Conservation (phyloP, 495 filamentous ascomycete species). For the Aspergillus leporis region DNA sequence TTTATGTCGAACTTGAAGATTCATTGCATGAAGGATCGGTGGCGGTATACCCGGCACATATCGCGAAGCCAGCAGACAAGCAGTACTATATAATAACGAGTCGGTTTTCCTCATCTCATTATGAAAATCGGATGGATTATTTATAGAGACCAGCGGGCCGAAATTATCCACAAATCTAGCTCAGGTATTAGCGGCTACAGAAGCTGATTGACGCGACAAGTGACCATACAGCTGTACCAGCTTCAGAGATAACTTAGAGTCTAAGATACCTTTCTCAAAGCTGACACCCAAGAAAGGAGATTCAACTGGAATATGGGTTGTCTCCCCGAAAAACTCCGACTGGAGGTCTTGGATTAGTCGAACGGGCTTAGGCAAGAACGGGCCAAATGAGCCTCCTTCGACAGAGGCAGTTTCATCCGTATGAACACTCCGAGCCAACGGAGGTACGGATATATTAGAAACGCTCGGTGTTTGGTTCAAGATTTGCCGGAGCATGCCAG, state of each 20-base stretch:
- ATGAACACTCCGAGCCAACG: constrained; percentile 21
- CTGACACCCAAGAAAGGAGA: constrained; percentile 29
- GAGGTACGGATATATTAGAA: constrained; percentile 20
- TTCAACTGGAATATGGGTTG: constrained; percentile 26
- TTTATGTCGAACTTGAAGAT: constrained; percentile 38
- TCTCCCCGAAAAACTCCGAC: constrained; percentile 36
- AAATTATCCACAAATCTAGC: constrained; percentile 41
- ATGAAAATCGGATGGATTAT: constrained; percentile 28
- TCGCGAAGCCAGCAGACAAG: constrained; percentile 41
- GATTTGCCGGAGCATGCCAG: constrained; percentile 40
- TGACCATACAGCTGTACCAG: constrained; percentile 36
- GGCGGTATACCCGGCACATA: constrained; percentile 38
- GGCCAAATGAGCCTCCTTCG: constrained; percentile 21
- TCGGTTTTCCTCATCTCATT: constrained; percentile 29
- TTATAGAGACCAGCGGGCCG: constrained; percentile 38
- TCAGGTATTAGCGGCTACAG: constrained; percentile 13
- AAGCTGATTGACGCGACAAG: constrained; percentile 2
- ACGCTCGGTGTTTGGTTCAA: constrained; percentile 28
- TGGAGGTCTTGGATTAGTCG: constrained; percentile 41
- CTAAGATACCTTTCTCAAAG: constrained; percentile 35
- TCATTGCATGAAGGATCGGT: constrained; percentile 34
- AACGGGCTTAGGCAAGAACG: constrained; percentile 34
- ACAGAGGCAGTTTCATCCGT: constrained; percentile 28
- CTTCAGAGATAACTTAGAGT: constrained; percentile 38
- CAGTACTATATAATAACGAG: constrained; percentile 41